Evolutionary conservation across 345 rosid genomes (phyloP).

Genomic region (Arabidopsis arenosa): DNA sequence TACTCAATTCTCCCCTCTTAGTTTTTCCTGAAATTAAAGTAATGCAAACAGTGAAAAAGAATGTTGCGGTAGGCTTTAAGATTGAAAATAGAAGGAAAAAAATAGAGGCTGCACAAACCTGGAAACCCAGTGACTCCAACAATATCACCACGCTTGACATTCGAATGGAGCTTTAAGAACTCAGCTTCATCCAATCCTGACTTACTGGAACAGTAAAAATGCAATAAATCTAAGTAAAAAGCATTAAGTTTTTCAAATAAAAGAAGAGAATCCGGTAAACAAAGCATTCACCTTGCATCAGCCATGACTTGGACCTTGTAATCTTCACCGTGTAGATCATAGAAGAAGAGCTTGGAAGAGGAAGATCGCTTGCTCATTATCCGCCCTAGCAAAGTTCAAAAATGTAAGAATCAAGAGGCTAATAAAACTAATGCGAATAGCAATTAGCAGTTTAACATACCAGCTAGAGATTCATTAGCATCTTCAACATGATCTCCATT

Average conservation of each 20-base stretch:
- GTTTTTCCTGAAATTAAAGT: conserved; percentile 66
- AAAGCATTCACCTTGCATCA: conserved; percentile 71
- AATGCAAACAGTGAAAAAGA: neutral
- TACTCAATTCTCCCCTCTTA: conserved; percentile 91
- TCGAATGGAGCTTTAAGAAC: conserved; percentile 69
- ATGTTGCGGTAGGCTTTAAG: neutral
- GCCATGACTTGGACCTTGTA: conserved; percentile 96
- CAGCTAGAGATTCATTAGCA: conserved; percentile 66
- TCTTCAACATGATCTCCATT: conserved; percentile 81
- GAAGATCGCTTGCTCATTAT: conserved; percentile 93
- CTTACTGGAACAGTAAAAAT: conserved; percentile 56
- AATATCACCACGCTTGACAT: conserved; percentile 90
- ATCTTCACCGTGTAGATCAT: conserved; percentile 77
- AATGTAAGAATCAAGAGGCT: conserved; percentile 4
- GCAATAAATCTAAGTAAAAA: neutral
- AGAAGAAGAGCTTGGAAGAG: conserved; percentile 85
- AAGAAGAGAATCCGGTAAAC: neutral
- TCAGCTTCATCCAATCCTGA: conserved; percentile 78
- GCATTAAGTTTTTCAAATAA: neutral
- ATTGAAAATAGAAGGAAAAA: neutral
- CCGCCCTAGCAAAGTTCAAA: conserved; percentile 58
- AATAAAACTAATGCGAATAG: neutral
- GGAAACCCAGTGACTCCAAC: conserved; percentile 95
- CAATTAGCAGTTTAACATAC: conserved; percentile 44
- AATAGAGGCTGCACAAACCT: conserved; percentile 53